Conservation (phyloP, 208 protist genomes). For the Porcisia hertigi region DNA sequence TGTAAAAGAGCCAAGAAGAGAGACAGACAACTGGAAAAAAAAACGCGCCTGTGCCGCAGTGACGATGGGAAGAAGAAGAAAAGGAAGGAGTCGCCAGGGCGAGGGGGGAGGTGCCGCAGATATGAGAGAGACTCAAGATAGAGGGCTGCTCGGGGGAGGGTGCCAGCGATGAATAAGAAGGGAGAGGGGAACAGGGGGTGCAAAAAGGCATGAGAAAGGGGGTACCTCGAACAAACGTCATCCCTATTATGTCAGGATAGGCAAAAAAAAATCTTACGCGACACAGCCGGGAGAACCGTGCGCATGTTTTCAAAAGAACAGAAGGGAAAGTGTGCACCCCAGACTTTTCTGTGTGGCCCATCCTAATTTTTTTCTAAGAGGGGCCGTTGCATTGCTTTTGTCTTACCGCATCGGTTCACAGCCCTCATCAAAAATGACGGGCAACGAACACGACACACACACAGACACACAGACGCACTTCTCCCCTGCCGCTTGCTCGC, state of each 20-base stretch:
- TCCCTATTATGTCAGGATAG: not conserved
- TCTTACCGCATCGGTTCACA: not conserved
- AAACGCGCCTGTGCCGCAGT: not conserved
- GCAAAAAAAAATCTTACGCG: no score
- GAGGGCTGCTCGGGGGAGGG: not conserved
- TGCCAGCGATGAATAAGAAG: not conserved
- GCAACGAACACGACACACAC: no score
- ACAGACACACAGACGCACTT: not conserved
- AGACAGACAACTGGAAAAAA: not conserved
- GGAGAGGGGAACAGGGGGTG: not conserved
- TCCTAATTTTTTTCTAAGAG: not conserved
- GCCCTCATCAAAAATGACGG: no score
- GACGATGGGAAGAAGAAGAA: not conserved
- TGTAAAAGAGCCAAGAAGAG: not conserved
- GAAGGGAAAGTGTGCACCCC: not conserved
- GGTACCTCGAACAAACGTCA: not conserved
- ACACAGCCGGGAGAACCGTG: not conserved
- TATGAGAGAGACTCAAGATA: not conserved
- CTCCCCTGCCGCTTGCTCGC: not conserved
- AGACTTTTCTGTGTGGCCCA: not conserved
- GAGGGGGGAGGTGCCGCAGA: not conserved
- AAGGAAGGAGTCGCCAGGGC: no score
- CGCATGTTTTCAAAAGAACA: not conserved
- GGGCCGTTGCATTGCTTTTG: no score
- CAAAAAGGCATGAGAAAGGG: not conserved